These are phyloP conservation scores for Hyaloperonospora arabidopsidis DNA, from an alignment of 352 stramenopile species.

Conservation along the genomic window DNA sequence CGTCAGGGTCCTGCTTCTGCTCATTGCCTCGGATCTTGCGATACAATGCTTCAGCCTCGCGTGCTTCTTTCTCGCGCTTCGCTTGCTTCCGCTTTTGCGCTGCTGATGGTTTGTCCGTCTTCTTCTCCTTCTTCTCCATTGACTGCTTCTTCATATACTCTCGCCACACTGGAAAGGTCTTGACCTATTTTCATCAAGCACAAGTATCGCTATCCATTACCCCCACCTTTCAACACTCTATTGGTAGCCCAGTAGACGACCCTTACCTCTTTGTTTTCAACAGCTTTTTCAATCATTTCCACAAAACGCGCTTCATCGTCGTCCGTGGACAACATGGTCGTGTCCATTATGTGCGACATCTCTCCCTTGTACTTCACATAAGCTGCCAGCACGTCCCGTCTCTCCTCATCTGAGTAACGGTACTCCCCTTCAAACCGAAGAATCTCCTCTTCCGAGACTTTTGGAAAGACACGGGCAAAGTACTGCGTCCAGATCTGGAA, in stretches of 20 bases:
- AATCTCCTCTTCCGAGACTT: slow-evolving; percentile 78
- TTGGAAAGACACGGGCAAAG: slow-evolving; percentile 84
- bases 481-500: slow-evolving; percentile 81
- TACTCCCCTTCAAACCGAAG: slow-evolving; percentile 71
- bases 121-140: slow-evolving; percentile 29
- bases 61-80: slow-evolving; percentile 52
- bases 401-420: slow-evolving; percentile 79
- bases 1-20: slow-evolving; percentile 26
- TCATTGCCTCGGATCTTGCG: slow-evolving; percentile 53
- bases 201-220: neutral
- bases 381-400: slow-evolving; percentile 61
- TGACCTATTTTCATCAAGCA: slow-evolving; percentile 19
- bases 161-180: slow-evolving; percentile 35
- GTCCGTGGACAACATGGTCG: slow-evolving; percentile 83
- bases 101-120: slow-evolving; percentile 26
- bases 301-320: slow-evolving; percentile 64
- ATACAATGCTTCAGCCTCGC: slow-evolving; percentile 55
- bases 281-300: slow-evolving; percentile 57
- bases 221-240: neutral
- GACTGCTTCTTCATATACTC: slow-evolving; percentile 34
- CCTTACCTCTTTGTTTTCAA: slow-evolving; percentile 33
- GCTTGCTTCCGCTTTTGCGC: slow-evolving; percentile 40
- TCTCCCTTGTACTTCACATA: slow-evolving; percentile 75
- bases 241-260: neutral
- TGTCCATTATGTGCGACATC: slow-evolving; percentile 74